Evolutionary conservation across 163 green algal genomes (phyloP).

Genomic region (Trebouxia gelatinosa): DNA sequence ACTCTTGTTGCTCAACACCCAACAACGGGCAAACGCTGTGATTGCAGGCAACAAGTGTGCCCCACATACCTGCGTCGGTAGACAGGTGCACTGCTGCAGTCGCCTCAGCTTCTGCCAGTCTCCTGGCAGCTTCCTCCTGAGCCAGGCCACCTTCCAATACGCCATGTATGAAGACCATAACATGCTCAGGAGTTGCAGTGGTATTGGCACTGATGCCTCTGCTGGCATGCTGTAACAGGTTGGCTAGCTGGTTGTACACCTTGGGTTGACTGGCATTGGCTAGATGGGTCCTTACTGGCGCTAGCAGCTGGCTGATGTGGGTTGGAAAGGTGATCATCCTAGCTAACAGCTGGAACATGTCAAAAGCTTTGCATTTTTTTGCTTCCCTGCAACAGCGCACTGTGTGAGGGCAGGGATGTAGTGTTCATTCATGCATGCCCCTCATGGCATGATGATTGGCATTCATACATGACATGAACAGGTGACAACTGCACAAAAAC

Average conservation of each 20-base stretch:
- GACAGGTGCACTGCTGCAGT: slow-evolving; percentile 30
- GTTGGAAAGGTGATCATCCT: slow-evolving; percentile 61
- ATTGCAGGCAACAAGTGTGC: no score
- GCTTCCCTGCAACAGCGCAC: slow-evolving; percentile 63
- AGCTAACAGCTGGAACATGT: slow-evolving; percentile 79
- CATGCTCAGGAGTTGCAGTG: slow-evolving; percentile 50
- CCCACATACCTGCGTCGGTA: no score
- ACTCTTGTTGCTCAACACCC: no score
- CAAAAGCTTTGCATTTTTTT: slow-evolving; percentile 69
- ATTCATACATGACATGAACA: no score
- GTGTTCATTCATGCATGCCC: no score
- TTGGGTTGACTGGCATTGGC: slow-evolving; percentile 54
- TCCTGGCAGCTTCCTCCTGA: slow-evolving; percentile 61
- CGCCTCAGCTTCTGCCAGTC: slow-evolving; percentile 47
- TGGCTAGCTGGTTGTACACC: slow-evolving; percentile 65
- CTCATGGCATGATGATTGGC: no score
- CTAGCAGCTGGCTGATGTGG: slow-evolving; percentile 55
- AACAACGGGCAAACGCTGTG: no score
- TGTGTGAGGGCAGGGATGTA: background rate
- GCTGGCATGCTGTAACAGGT: slow-evolving; percentile 45
- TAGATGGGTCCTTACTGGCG: slow-evolving; percentile 51
- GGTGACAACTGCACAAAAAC: no score
- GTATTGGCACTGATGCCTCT: slow-evolving; percentile 55
- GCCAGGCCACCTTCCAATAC: slow-evolving; percentile 57
- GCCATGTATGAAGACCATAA: slow-evolving; percentile 68